Evolutionary conservation across 495 filamentous ascomycete genomes (phyloP).

Genomic region (Cladorrhinum samala): DNA sequence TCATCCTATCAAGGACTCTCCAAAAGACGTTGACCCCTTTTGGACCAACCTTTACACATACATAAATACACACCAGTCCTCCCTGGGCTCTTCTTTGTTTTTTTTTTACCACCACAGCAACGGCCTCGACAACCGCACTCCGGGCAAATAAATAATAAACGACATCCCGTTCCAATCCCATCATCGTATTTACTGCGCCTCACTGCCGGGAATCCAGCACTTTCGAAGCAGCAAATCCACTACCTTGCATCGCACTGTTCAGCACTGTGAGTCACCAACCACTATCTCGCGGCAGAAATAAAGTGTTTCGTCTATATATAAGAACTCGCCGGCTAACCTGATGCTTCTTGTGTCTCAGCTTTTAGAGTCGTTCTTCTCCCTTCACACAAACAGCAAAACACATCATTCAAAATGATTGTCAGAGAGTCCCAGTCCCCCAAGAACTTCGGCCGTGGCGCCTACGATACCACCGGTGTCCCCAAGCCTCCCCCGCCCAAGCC

Average conservation of each 20-base stretch:
- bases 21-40: slow-evolving; percentile 5
- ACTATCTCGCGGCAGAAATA: slow-evolving; percentile 5
- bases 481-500: slow-evolving; percentile 53
- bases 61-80: background rate
- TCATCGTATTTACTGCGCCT: slow-evolving; percentile 1
- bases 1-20: slow-evolving; percentile 8
- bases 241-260: slow-evolving; percentile 16
- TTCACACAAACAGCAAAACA: slow-evolving; percentile 1
- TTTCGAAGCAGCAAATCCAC: background rate
- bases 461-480: slow-evolving; percentile 50
- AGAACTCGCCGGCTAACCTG: slow-evolving; percentile 22
- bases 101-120: too few relatives aligned
- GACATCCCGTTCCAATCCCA: background rate
- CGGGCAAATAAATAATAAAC: too few relatives aligned
- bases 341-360: slow-evolving; percentile 9
- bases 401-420: slow-evolving; percentile 38
- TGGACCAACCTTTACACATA: background rate
- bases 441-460: slow-evolving; percentile 53
- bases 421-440: slow-evolving; percentile 35
- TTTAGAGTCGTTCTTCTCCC: slow-evolving; percentile 3
- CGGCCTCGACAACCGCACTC: too few relatives aligned
- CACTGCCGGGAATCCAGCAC: background rate
- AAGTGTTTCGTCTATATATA: slow-evolving; percentile 8
- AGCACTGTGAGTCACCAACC: slow-evolving; percentile 39
- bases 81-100: too few relatives aligned